Evolutionary conservation across 2,329 filamentous ascomycete species (phyloP).

Genomic region (Rhinocladiella similis): DNA sequence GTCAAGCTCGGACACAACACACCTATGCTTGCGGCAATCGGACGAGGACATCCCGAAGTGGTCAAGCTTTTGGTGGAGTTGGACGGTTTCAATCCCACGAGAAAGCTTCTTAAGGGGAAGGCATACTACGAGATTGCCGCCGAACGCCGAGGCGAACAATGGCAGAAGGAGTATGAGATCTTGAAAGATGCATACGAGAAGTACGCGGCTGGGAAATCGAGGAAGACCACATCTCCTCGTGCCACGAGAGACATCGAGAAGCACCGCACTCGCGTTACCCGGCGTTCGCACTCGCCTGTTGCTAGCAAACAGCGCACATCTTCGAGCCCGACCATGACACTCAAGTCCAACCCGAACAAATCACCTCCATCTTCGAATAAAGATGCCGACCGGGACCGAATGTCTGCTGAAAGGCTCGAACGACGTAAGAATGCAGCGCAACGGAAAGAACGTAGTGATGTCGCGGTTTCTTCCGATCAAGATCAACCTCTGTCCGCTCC

Average conservation of each 20-base stretch:
- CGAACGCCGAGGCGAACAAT: constrained; percentile 79
- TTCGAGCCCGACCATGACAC: constrained; percentile 27
- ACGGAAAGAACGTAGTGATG: constrained; percentile 15
- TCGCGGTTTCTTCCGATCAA: constrained; percentile 31
- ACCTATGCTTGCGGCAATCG: constrained; percentile 91
- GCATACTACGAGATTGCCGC: constrained; percentile 87
- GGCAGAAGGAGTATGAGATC: constrained; percentile 83
- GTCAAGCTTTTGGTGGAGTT: constrained; percentile 78
- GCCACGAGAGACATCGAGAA: constrained; percentile 42
- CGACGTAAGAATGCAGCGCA: constrained; percentile 13
- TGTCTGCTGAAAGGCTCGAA: constrained; percentile 9
- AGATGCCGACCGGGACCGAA: constrained; percentile 15
- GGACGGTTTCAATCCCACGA: constrained; percentile 77
- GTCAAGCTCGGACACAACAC: constrained; percentile 71
- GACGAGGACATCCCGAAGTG: constrained; percentile 80
- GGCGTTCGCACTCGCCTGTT: constrained; percentile 43
- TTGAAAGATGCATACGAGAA: constrained; percentile 64
- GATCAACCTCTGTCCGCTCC: constrained; percentile 22
- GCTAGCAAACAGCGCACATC: constrained; percentile 27
- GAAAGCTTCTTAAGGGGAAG: constrained; percentile 68
- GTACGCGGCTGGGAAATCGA: constrained; percentile 31
- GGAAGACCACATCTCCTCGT: constrained; percentile 39
- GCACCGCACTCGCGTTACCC: constrained; percentile 35
- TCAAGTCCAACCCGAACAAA: constrained; percentile 23
- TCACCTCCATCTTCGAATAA: constrained; percentile 16